A percentile compares a stretch with the other conserved stretches of the same genome.
phyloP scores from a whole-genome alignment of 306 rosid genomes.

The Mimosa pudica region DNA sequence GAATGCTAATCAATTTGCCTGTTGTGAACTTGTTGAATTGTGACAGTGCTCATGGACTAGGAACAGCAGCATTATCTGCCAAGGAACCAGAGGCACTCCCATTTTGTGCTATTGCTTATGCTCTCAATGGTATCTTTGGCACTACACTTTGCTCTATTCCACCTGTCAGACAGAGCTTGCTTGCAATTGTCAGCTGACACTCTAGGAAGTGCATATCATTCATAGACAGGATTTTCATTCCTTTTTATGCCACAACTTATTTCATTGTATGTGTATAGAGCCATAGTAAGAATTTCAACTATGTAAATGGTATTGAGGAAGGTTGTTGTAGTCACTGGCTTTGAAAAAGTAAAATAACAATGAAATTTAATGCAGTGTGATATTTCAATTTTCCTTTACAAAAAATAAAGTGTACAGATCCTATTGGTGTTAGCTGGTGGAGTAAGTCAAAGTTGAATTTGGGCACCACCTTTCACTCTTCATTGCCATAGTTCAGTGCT shows the following conservation, averaged over 20 bases:
- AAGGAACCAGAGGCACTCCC: slow-evolving; percentile 99
- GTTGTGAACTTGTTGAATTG: slow-evolving; percentile 31
- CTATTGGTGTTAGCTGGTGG: not conserved
- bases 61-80: slow-evolving; percentile 94
- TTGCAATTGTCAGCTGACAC: slow-evolving; percentile 70
- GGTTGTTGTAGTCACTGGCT: not conserved
- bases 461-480: too few species aligned
- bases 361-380: not conserved
- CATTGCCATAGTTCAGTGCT: too few species aligned
- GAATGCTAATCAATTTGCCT: not conserved
- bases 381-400: not conserved
- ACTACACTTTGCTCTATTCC: slow-evolving; percentile 87
- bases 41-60: slow-evolving; percentile 87
- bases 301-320: not conserved
- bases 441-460: too few species aligned
- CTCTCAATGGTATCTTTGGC: slow-evolving; percentile 89
- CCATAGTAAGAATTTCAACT: not conserved
- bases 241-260: slow-evolving; percentile 14
- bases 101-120: slow-evolving; percentile 94
- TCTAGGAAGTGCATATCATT: not conserved
- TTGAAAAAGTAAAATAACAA: not conserved
- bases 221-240: not conserved
- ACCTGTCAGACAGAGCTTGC: slow-evolving; percentile 70
- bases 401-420: too few species aligned
- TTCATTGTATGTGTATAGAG: not conserved